These are phyloP conservation scores for Solanum dulcamara DNA, from an alignment of 257 asterid species.

Conservation along the genomic window DNA sequence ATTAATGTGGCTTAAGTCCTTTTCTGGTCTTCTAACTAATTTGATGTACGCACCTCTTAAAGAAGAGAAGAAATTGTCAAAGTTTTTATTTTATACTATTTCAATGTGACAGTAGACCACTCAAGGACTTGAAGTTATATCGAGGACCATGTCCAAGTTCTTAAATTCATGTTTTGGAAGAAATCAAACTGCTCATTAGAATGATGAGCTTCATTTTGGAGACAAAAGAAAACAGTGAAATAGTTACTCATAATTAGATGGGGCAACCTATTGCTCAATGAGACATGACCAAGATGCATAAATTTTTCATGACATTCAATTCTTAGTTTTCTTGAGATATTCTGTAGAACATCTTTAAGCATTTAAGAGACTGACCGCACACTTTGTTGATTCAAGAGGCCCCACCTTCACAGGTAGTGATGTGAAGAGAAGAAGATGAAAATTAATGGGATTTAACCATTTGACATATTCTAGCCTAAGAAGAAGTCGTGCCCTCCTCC, in stretches of 20 bases:
- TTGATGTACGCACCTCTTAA: neutral
- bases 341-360: too few relatives aligned
- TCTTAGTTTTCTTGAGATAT: too few relatives aligned
- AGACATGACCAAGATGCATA: too few relatives aligned
- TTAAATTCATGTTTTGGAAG: neutral
- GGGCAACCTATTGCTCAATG: too few relatives aligned
- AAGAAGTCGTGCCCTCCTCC: neutral
- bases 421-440: neutral
- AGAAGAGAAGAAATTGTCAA: neutral
- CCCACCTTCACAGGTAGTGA: neutral
- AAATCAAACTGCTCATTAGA: neutral
- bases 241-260: too few relatives aligned
- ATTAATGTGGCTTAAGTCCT: neutral
- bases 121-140: neutral
- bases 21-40: neutral
- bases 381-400: neutral
- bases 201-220: neutral
- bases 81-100: neutral
- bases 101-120: neutral
- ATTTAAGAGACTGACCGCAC: neutral
- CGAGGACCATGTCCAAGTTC: neutral
- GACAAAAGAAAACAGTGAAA: too few relatives aligned
- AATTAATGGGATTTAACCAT: neutral
- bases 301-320: too few relatives aligned
- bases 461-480: neutral